Base-by-base conservation (phyloP, 2,329 filamentous ascomycete genomes). In the Sclerotinia glacialis region DNA sequence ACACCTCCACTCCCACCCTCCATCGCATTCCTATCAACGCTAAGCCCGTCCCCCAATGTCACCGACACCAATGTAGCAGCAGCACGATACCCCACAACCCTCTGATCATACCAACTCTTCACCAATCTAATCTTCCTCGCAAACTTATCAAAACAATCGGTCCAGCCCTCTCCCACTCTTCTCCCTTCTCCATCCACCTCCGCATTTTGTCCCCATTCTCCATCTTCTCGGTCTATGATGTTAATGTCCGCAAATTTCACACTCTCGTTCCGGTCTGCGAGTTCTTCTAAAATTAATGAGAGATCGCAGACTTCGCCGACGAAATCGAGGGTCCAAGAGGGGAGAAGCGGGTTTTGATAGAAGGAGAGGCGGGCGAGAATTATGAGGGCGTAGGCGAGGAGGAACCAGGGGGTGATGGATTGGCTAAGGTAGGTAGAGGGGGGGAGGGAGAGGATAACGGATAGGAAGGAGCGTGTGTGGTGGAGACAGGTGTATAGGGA, bases 91-190 rank as follows among this genome's bases (percentile, higher is more conserved):
- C 18, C 63, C 16, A 26, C 16, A 28, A 47, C 37, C 21, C 3
- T 62, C 14, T n/a, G 14, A 46, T 62, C 56, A 53, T 54, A 54
- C 56, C 47, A 66, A 12, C 12, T 40, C 26, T 2, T 62, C 12
- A 62, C 56, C 8, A 53, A 31, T 16, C 40, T 28, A 3, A 66
- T 52, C 5, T 66, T 66, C 18, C 37, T 26, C 12, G 64, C 64
- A 46, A 60, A 66, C 46, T 61, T 61, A 37, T 61, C 64, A n/a
- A 66, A 44, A 28, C 64, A 52, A 37, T 61, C 55, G 4, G 46
- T 53, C 55, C 44, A 60, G 14, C 55, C 47, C 31, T 31, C 37
- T 31, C 14, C 52, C 11, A 47, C 40, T 5, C 26, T n/a, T 26
- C 14, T 44, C 18, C 50, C 52, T 28, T 50, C n/a, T 7, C 5